Evolutionary conservation across 768 basidiomycete species (phyloP).

Genomic region (Psilocybe azurescens): DNA sequence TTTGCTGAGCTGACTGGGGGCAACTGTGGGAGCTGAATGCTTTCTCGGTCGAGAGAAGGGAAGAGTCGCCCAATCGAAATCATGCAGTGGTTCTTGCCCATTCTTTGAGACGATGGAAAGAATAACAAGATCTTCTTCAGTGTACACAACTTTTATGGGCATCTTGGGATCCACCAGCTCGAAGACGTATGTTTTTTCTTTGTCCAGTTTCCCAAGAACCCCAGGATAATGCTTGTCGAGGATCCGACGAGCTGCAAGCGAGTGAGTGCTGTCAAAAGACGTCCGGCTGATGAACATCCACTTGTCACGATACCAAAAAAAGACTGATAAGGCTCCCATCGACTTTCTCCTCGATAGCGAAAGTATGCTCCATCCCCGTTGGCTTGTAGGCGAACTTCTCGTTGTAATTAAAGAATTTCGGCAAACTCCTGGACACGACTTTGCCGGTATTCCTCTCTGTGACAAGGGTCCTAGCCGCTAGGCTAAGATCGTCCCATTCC

Average conservation of each 20-base stretch:
- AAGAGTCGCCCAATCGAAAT: constrained; percentile 21
- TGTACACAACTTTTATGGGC: constrained; percentile 26
- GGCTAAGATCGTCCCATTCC: constrained; percentile 20
- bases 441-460: constrained; percentile 23
- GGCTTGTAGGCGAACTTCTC: constrained; percentile 29
- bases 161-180: constrained; percentile 27
- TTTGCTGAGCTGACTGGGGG: constrained; percentile 19
- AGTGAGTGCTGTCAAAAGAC: constrained; percentile 25
- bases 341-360: constrained; percentile 28
- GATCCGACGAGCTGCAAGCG: constrained; percentile 22
- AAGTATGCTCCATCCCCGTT: constrained; percentile 25
- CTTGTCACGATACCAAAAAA: constrained; percentile 24
- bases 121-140: constrained; percentile 21
- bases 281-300: constrained; percentile 25
- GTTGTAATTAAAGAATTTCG: constrained; percentile 31
- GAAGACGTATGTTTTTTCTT: constrained; percentile 28
- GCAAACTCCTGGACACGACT: constrained; percentile 28
- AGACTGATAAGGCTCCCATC: constrained; percentile 31
- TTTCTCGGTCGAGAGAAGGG: constrained; percentile 25
- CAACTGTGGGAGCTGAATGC: constrained; percentile 8
- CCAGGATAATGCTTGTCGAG: constrained; percentile 24
- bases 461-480: constrained; percentile 26
- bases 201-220: constrained; percentile 21
- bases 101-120: constrained; percentile 27
- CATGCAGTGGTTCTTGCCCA: constrained; percentile 20